Conservation (phyloP, 1,139 yeast species). For the Magnusiomyces clavatus region DNA sequence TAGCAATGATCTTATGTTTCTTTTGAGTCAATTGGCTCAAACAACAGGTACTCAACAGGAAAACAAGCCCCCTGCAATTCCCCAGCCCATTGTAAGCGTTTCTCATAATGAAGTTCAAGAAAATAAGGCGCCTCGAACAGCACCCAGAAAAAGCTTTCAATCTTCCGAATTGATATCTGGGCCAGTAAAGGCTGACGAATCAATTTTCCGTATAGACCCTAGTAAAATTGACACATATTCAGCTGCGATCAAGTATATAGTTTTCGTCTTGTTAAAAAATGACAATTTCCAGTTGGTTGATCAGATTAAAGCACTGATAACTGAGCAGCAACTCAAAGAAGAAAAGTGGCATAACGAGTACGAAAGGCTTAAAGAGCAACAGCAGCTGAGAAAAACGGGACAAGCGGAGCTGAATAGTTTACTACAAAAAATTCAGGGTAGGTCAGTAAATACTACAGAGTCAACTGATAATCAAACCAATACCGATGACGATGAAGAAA, state of each 20-base stretch:
- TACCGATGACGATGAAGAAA: background rate
- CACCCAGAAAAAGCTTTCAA: background rate
- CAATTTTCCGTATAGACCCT: conserved; percentile 16
- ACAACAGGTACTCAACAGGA: background rate
- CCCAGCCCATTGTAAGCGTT: too few species aligned
- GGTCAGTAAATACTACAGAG: background rate
- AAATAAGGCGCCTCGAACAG: background rate
- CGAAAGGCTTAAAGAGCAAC: conserved; percentile 15
- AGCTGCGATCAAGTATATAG: conserved; percentile 22
- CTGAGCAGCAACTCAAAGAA: conserved; percentile 22
- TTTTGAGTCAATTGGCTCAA: conserved; percentile 4
- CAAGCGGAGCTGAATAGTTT: conserved; percentile 18
- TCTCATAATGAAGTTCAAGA: too few species aligned
- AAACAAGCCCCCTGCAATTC: background rate
- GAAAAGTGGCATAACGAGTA: conserved; percentile 19
- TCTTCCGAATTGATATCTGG: background rate
- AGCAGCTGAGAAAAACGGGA: conserved; percentile 13
- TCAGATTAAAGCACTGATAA: conserved; percentile 18
- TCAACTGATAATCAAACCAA: background rate
- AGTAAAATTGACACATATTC: conserved; percentile 20
- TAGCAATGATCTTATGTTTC: background rate
- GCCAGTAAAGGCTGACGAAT: background rate
- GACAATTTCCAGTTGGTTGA: conserved; percentile 16
- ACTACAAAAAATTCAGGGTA: conserved; percentile 19
- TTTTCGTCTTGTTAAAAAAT: conserved; percentile 16